phyloP scores from a whole-genome alignment of 305 asterid genomes.

The Plantago coronopus region DNA sequence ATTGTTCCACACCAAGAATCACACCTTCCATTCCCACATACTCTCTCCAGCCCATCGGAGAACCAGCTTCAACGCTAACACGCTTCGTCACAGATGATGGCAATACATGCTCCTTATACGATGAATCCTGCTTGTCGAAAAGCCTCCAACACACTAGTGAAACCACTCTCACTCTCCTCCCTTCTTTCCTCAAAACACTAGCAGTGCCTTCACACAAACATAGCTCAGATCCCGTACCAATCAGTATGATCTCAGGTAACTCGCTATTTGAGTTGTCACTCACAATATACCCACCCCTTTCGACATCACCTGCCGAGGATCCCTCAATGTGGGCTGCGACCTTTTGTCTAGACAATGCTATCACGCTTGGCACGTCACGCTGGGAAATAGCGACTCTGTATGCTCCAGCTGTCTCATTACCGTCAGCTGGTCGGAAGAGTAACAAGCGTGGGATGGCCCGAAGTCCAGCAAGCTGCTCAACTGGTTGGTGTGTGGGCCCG shows the following conservation, averaged over 20 bases:
- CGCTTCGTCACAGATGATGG: slow-evolving; percentile 34
- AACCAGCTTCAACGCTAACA: slow-evolving; percentile 44
- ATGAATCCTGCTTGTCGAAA: slow-evolving; percentile 33
- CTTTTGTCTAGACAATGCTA: slow-evolving; percentile 43
- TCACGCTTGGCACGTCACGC: slow-evolving; percentile 35
- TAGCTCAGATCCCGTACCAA: slow-evolving; percentile 46
- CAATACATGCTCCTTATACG: slow-evolving; percentile 39
- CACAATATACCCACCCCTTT: slow-evolving; percentile 41
- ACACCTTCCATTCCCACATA: slow-evolving; percentile 38
- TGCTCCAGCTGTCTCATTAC: slow-evolving; percentile 46
- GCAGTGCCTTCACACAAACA: slow-evolving; percentile 44
- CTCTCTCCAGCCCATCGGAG: slow-evolving; percentile 51
- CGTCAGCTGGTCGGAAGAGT: slow-evolving; percentile 49
- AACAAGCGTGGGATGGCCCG: slow-evolving; percentile 46
- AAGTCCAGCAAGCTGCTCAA: slow-evolving; percentile 47
- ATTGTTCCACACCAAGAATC: slow-evolving; percentile 38
- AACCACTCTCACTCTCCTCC: slow-evolving; percentile 44
- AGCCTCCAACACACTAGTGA: slow-evolving; percentile 51
- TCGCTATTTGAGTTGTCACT: slow-evolving; percentile 36
- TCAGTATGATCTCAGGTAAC: slow-evolving; percentile 41
- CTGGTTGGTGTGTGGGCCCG: slow-evolving; percentile 54
- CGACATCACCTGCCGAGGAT: slow-evolving; percentile 34
- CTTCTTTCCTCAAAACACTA: slow-evolving; percentile 31
- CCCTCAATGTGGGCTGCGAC: slow-evolving; percentile 39
- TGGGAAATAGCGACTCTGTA: slow-evolving; percentile 35